phyloP scores from a whole-genome alignment of 2,329 filamentous ascomycete species.

The Cordyceps cicadae region DNA sequence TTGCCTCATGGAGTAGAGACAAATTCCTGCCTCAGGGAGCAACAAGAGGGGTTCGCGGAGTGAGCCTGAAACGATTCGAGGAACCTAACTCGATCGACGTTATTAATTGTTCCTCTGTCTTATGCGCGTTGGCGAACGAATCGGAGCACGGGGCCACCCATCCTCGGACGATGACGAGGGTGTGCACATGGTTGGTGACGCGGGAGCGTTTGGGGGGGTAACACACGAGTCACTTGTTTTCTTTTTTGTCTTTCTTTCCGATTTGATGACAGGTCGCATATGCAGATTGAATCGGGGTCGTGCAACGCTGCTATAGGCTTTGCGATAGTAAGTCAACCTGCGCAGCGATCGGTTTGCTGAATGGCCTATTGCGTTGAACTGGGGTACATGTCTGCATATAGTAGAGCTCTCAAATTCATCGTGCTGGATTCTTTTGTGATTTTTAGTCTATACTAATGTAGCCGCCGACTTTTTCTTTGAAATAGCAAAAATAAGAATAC shows the following conservation, averaged over 20 bases:
- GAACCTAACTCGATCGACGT: conserved; percentile 1
- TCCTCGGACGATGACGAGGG: not conserved
- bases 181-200: not conserved
- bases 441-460: not conserved
- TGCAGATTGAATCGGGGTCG: not conserved
- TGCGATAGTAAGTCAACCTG: not conserved
- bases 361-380: not conserved
- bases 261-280: not conserved
- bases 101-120: not conserved
- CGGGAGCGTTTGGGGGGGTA: not conserved
- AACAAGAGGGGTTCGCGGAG: not conserved
- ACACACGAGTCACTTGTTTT: not conserved
- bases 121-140: not conserved
- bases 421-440: not conserved
- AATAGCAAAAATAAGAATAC: not conserved
- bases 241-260: not conserved
- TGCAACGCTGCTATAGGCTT: not conserved
- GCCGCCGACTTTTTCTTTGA: not conserved
- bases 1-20: not conserved
- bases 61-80: conserved; percentile 1
- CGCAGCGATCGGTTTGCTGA: not conserved
- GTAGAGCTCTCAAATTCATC: not conserved
- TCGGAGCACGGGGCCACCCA: not conserved
- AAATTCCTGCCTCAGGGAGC: not conserved
- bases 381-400: not conserved